These are phyloP conservation scores for Xylariaceae sp. DNA, from an alignment of 2,329 filamentous ascomycete species.

Conservation along the genomic window DNA sequence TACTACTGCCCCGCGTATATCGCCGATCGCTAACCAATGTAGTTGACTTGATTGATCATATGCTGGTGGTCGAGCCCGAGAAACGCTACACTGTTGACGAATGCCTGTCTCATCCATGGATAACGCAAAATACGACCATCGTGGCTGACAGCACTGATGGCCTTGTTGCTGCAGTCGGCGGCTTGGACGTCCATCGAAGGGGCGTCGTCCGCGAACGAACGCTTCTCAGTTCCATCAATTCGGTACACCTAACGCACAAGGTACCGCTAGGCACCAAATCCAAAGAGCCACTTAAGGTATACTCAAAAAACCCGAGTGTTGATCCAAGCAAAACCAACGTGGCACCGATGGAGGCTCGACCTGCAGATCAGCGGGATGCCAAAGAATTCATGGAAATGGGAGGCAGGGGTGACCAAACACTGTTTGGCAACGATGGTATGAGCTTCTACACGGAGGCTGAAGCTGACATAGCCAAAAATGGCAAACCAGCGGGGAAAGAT, in stretches of 20 bases:
- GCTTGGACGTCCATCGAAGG: slow-evolving; percentile 78
- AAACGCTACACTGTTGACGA: slow-evolving; percentile 84
- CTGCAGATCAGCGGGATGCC: slow-evolving; percentile 62
- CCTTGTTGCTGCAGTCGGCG: slow-evolving; percentile 78
- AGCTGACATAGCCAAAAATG: slow-evolving; percentile 26
- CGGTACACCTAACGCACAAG: slow-evolving; percentile 53
- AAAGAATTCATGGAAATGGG: slow-evolving; percentile 81
- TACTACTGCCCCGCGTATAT: not conserved
- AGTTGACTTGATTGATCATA: slow-evolving; percentile 88
- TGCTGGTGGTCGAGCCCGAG: slow-evolving; percentile 85
- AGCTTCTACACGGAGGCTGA: slow-evolving; percentile 46
- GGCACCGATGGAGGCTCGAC: slow-evolving; percentile 55
- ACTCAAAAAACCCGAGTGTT: slow-evolving; percentile 61
- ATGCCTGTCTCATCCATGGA: slow-evolving; percentile 89
- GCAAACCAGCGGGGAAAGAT: slow-evolving; percentile 18
- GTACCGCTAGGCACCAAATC: slow-evolving; percentile 55
- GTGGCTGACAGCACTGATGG: slow-evolving; percentile 87
- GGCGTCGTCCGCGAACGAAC: slow-evolving; percentile 81
- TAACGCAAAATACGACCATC: slow-evolving; percentile 57
- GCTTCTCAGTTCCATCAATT: slow-evolving; percentile 75
- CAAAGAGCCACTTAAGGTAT: slow-evolving; percentile 64
- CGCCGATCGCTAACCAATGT: slow-evolving; percentile 6
- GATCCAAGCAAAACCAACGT: slow-evolving; percentile 36
- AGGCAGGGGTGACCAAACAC: slow-evolving; percentile 74
- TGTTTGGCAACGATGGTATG: slow-evolving; percentile 63